Percentiles rank a stretch among this genome's conserved stretches.
Evolutionary conservation across 2,329 filamentous ascomycete genomes (phyloP).

Genomic region (Elsinoe fawcettii): DNA sequence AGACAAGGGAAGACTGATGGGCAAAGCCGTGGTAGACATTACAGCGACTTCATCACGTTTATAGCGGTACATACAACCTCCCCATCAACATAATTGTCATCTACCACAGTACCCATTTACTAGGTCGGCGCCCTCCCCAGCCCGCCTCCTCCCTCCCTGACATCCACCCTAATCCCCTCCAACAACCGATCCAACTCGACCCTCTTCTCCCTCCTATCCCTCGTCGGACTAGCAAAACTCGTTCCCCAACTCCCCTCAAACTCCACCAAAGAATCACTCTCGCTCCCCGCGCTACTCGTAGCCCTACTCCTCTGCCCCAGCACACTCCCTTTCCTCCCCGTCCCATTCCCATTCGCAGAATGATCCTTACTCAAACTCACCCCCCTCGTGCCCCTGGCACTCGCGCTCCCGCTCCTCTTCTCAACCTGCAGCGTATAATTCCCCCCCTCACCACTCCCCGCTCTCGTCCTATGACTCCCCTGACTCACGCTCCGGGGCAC

Average conservation of each 20-base stretch:
- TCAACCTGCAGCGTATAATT: constrained; percentile 26
- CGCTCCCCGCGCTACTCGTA: constrained; percentile 41
- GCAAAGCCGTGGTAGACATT: constrained; percentile 49
- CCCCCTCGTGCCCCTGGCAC: not conserved
- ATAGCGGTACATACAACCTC: not conserved
- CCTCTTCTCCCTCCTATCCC: constrained; percentile 1
- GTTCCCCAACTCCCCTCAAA: constrained; percentile 19
- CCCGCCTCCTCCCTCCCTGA: constrained; percentile 2
- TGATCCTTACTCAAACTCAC: not conserved
- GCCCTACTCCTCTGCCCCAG: not conserved
- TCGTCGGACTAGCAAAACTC: constrained; percentile 12
- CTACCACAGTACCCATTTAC: not conserved
- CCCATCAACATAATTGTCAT: too few relatives aligned
- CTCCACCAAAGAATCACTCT: constrained; percentile 57
- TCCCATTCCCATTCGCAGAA: constrained; percentile 32
- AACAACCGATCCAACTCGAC: constrained; percentile 11
- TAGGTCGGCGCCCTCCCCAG: constrained; percentile 8
- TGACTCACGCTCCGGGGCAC: constrained; percentile 36
- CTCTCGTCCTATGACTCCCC: not conserved
- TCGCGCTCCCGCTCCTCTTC: constrained; percentile 33
- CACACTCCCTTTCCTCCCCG: constrained; percentile 29
- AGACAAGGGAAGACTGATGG: constrained; percentile 44
- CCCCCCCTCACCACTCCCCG: not conserved
- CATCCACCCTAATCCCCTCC: constrained; percentile 14
- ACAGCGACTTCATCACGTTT: constrained; percentile 19